Conservation (phyloP, 306 rosid genomes). For the Lathyrus tuberosus region DNA sequence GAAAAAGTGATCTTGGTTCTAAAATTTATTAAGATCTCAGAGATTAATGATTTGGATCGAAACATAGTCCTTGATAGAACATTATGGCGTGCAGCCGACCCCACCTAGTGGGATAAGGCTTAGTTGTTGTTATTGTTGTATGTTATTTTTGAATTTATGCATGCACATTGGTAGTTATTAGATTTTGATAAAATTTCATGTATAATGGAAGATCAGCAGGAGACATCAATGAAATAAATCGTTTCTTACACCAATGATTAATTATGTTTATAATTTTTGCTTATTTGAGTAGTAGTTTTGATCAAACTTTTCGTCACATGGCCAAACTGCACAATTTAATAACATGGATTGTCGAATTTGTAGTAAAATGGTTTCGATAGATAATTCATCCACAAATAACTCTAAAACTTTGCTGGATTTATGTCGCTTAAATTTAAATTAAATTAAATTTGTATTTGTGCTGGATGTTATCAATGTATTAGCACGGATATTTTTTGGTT, state of each 20-base stretch:
- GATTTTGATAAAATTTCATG: conserved; percentile 14
- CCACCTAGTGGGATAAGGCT: no score
- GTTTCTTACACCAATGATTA: neutral
- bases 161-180: neutral
- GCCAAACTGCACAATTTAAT: conserved; percentile 10
- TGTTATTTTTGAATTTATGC: neutral
- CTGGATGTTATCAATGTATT: no score
- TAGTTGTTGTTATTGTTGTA: neutral
- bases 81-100: no score
- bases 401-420: neutral
- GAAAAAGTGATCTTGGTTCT: neutral
- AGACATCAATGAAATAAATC: neutral
- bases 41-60: no score
- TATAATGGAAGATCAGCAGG: neutral
- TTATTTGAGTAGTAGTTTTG: neutral
- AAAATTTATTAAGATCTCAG: neutral
- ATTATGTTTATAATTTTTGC: neutral
- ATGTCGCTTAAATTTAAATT: neutral
- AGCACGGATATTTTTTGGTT: conserved; percentile 16
- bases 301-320: neutral
- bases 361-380: neutral
- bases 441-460: no score
- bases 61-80: no score
- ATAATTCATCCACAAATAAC: conserved; percentile 1
- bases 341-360: neutral